Evolutionary conservation across 108 stramenopile species (phyloP).

Genomic region (Skeletonema grethae): DNA sequence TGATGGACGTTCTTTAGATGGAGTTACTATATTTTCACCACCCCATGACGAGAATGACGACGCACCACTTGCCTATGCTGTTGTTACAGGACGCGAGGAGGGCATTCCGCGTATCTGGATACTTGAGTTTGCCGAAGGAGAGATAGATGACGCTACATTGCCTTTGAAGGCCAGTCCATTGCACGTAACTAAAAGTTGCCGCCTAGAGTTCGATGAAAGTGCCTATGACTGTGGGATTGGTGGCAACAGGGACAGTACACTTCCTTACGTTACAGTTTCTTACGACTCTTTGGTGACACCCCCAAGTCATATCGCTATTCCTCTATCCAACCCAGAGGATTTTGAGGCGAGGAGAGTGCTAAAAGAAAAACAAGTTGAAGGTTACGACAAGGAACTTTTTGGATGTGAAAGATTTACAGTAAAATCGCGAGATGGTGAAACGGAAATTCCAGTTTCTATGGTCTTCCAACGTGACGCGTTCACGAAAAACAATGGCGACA

Average conservation of each 20-base stretch:
- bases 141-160: slow-evolving; percentile 27
- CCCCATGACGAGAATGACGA: slow-evolving; percentile 8
- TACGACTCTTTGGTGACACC: slow-evolving; percentile 91
- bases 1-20: slow-evolving; percentile 51
- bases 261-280: slow-evolving; percentile 67
- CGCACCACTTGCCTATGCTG: slow-evolving; percentile 51
- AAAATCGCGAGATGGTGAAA: slow-evolving; percentile 85
- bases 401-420: slow-evolving; percentile 76
- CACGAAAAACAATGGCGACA: slow-evolving; percentile 28
- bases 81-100: slow-evolving; percentile 64
- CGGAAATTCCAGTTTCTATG: slow-evolving; percentile 80
- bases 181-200: slow-evolving; percentile 40
- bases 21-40: slow-evolving; percentile 51
- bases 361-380: slow-evolving; percentile 84
- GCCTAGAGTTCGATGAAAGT: slow-evolving; percentile 75
- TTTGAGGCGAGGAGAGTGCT: slow-evolving; percentile 53
- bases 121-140: slow-evolving; percentile 38
- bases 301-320: slow-evolving; percentile 58
- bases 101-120: slow-evolving; percentile 81
- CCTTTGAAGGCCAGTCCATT: slow-evolving; percentile 20
- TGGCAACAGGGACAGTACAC: slow-evolving; percentile 72
- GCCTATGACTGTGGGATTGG: slow-evolving; percentile 76
- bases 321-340: slow-evolving; percentile 51
- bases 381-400: slow-evolving; percentile 80
- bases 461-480: slow-evolving; percentile 85